phyloP scores from a whole-genome alignment of 2,329 filamentous ascomycete genomes.

The Arthrobotrys sinensis region DNA sequence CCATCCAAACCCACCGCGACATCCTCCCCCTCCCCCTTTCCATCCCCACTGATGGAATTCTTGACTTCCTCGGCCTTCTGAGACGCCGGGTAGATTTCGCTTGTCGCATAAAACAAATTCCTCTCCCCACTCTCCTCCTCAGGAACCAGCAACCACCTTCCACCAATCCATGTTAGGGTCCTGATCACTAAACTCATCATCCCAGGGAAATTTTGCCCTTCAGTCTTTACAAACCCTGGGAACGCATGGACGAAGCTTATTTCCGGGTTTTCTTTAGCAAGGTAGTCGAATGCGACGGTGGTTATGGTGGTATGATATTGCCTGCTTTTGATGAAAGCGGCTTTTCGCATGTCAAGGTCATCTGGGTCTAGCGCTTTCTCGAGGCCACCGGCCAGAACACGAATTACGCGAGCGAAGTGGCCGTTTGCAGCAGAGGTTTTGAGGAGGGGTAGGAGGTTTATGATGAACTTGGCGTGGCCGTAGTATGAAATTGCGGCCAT shows the following conservation, averaged over 20 bases:
- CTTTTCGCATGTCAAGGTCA: slow-evolving; percentile 69
- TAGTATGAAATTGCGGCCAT: slow-evolving; percentile 73
- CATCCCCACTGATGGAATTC: slow-evolving; percentile 13
- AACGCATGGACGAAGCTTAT: slow-evolving; percentile 71
- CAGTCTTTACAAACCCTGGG: slow-evolving; percentile 70
- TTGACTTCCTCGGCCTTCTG: not conserved
- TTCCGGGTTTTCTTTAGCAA: slow-evolving; percentile 70
- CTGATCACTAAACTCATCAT: slow-evolving; percentile 66
- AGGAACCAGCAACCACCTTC: slow-evolving; percentile 66
- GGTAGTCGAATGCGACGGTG: slow-evolving; percentile 70
- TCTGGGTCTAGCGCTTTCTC: slow-evolving; percentile 71
- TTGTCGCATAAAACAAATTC: slow-evolving; percentile 69
- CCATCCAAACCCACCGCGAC: slow-evolving; percentile 64
- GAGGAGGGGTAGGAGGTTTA: slow-evolving; percentile 74
- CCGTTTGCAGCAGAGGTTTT: slow-evolving; percentile 66
- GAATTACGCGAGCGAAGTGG: slow-evolving; percentile 72
- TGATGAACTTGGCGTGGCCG: slow-evolving; percentile 73
- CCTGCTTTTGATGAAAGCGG: slow-evolving; percentile 68
- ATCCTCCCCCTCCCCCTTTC: slow-evolving; percentile 53
- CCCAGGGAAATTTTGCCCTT: slow-evolving; percentile 67
- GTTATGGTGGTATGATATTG: slow-evolving; percentile 69
- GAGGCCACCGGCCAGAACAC: slow-evolving; percentile 72
- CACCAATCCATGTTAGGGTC: slow-evolving; percentile 66
- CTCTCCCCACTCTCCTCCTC: slow-evolving; percentile 69
- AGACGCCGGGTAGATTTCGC: slow-evolving; percentile 65